These are phyloP conservation scores for Sugiyamaella chiloensis DNA, from an alignment of 805 yeast species.

Conservation along the genomic window DNA sequence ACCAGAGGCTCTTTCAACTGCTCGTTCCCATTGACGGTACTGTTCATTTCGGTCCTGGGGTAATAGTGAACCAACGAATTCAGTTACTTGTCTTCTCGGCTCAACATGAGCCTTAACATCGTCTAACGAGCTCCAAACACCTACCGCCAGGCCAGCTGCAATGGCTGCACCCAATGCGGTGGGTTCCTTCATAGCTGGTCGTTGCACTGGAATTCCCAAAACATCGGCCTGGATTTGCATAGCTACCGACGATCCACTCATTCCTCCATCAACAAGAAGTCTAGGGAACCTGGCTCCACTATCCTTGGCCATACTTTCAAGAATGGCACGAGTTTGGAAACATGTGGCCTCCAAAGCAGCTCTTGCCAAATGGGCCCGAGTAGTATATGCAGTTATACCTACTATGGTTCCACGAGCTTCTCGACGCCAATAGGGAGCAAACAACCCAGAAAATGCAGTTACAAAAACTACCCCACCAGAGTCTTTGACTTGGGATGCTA, in stretches of 20 bases:
- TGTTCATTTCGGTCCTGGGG: slow-evolving; percentile 54
- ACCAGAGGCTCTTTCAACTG: slow-evolving; percentile 73
- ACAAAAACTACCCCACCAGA: slow-evolving; percentile 92
- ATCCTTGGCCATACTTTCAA: slow-evolving; percentile 85
- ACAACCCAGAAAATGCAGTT: slow-evolving; percentile 90
- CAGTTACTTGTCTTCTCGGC: slow-evolving; percentile 14
- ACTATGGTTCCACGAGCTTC: slow-evolving; percentile 89
- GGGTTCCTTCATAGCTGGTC: slow-evolving; percentile 83
- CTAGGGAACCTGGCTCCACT: slow-evolving; percentile 56
- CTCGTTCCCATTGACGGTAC: slow-evolving; percentile 82
- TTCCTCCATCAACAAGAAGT: slow-evolving; percentile 82
- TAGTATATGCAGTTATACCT: slow-evolving; percentile 90
- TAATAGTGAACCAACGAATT: slow-evolving; percentile 42
- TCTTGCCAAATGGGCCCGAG: slow-evolving; percentile 86
- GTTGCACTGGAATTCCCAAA: slow-evolving; percentile 77
- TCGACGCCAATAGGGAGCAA: slow-evolving; percentile 95
- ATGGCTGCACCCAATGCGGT: slow-evolving; percentile 96
- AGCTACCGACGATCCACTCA: slow-evolving; percentile 86
- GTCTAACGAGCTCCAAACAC: slow-evolving; percentile 69
- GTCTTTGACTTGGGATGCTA: slow-evolving; percentile 76
- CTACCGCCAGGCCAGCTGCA: slow-evolving; percentile 81
- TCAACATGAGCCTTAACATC: slow-evolving; percentile 47
- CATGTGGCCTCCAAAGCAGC: slow-evolving; percentile 96
- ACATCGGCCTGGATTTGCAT: slow-evolving; percentile 94
- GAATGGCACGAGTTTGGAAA: slow-evolving; percentile 86